Base-by-base conservation (phyloP, 345 rosid species). In the Salix suchowensis region DNA sequence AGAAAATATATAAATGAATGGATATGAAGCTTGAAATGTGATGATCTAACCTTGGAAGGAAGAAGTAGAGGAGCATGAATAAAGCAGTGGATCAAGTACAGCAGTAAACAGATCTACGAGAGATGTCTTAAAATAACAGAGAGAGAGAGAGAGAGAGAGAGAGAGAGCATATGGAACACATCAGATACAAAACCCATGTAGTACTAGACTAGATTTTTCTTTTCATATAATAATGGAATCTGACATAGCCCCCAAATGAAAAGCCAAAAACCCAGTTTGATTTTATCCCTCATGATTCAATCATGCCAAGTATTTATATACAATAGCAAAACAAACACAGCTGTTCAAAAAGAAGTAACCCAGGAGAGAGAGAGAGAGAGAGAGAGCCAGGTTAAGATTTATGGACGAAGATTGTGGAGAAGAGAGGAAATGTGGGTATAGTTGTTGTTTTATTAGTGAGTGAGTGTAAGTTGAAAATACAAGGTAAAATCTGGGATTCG, bases 21-120 rank as follows among this genome's bases (percentile, higher is more conserved):
- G 67, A 71, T 19, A 67, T 14, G 66, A 61, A 78, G 44, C 52
- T 64, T 42, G 70, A 85, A 87, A 82, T 80, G 85, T 30, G 80
- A 85, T 86, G 91, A 91, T 90, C 97, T 90, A 84, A 92, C 93
- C 98, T 88, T 84, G 72, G 50, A 68, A 78, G 64, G 58, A 30
- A 78, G 77, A 67, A 82, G 68, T 77, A 71, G 79, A 77, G 83
- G 79, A 76, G 83, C 86, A 72, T 40, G 85, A 83, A 83, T 60
- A 80, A 78, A 87, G 85, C 84, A 88, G 82, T 73, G 88, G 93
- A 87, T 90, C 90, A 78, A 85, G 83, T 81, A 83, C 82, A 82
- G 81, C 88, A 75, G 85, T 80, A 78, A 82, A 87, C 89, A 85
- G 93, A 94, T 94, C 96, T 86, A 87, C 28, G 77, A 77, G 73